Evolutionary conservation across 352 stramenopile genomes (phyloP), one percentile per base, ranked within the genome.

Genomic region (Globisporangium perplexum): DNA sequence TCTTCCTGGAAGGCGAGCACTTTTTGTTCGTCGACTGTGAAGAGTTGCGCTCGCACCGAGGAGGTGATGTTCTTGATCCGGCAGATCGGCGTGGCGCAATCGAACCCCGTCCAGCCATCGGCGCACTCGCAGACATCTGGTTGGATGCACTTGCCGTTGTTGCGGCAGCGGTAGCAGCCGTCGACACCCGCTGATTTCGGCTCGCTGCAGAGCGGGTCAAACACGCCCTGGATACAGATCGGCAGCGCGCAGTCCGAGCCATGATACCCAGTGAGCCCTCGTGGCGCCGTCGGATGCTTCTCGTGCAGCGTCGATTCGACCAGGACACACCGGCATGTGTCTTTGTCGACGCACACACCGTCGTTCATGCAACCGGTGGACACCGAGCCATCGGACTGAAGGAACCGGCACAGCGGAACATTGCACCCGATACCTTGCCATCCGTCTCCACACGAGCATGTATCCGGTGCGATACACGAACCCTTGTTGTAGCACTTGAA

Each of bases 371-470:
- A 99, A 14, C 84, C 74, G 26, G 60, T 86, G 28, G 65, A 70
- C 3, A 96, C 74, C 26, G 77, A 76, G 33, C 80, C 87, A 49
- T 77, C 64, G 17, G 60, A 67, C 38, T 75, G 77, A 28, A 74
- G 66, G 45, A 92, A 92, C 46, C 93, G 80, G 63, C 96, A 99
- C 50, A 98, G 71, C 1, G 96, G 96, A 7, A 77, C 93, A 38
- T 90, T 91, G 70, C 96, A 99, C 72, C 98, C 95, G 59, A 97
- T 97, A 7, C 94, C 96, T 23, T 72, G 60, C 76, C 89, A 98
- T 28, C 93, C 91, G 45, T 98, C 93, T 7, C 80, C 73, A 60
- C 93, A 98, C 2, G 86, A 92, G 65, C 93, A 98, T 36, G 74
- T 91, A 55, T 98, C 93, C 0, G 93, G 93, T 11, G 67, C 71